Evolutionary conservation across 2,329 filamentous ascomycete genomes (phyloP).

Genomic region (Sporothrix euskadiensis): DNA sequence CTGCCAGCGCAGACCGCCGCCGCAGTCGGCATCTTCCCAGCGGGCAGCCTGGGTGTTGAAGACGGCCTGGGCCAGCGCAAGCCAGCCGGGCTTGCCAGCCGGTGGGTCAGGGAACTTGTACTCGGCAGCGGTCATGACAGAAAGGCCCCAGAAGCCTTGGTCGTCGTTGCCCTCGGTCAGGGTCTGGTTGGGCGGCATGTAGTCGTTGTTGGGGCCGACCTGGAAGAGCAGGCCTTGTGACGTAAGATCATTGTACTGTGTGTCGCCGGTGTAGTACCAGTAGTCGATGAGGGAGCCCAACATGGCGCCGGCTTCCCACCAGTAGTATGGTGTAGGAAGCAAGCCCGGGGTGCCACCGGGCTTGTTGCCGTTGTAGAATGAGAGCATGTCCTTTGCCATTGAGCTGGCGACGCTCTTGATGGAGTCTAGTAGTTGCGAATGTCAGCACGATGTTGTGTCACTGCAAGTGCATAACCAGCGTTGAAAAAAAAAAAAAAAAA

Average conservation of each 20-base stretch:
- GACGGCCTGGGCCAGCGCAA: conserved; percentile 73
- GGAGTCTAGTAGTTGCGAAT: conserved; percentile 44
- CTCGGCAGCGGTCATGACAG: conserved; percentile 70
- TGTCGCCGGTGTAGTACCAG: conserved; percentile 57
- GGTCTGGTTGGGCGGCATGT: conserved; percentile 76
- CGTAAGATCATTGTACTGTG: conserved; percentile 70
- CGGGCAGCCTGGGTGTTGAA: conserved; percentile 76
- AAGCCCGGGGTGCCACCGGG: conserved; percentile 53
- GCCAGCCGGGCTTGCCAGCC: conserved; percentile 61
- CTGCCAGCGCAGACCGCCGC: conserved; percentile 81
- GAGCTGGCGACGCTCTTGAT: conserved; percentile 50
- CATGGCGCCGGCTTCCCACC: conserved; percentile 75
- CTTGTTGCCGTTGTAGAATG: conserved; percentile 50
- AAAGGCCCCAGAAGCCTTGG: conserved; percentile 72
- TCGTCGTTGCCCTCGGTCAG: conserved; percentile 67
- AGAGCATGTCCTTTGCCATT: conserved; percentile 53
- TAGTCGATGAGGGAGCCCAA: conserved; percentile 74
- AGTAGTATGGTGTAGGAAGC: conserved; percentile 38
- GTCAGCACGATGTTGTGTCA: conserved; percentile 12
- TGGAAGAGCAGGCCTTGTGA: conserved; percentile 72
- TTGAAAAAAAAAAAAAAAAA: background rate
- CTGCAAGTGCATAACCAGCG: background rate
- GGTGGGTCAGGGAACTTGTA: conserved; percentile 65
- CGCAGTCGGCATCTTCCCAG: conserved; percentile 69
- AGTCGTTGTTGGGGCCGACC: conserved; percentile 70